phyloP scores from a whole-genome alignment of 202 grass and related monocot species.

The Zoysia matrella region DNA sequence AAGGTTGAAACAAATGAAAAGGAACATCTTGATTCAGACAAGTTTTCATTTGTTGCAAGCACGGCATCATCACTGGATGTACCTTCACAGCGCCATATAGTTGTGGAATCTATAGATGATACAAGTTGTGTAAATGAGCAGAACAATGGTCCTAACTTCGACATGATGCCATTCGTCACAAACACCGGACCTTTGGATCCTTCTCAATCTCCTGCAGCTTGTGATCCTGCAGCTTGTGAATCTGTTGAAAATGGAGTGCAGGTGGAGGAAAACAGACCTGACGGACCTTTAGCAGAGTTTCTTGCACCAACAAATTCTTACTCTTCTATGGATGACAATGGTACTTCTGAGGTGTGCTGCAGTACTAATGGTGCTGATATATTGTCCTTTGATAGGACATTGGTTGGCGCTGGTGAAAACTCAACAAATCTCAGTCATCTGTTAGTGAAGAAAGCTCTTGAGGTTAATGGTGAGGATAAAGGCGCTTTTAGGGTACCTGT shows the following conservation, averaged over 20 bases:
- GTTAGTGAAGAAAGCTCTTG: conserved; percentile 51
- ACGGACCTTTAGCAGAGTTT: conserved; percentile 44
- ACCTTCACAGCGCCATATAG: conserved; percentile 16
- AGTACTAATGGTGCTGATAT: conserved; percentile 28
- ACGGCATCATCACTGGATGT: conserved; percentile 26
- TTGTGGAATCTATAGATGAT: conserved; percentile 35
- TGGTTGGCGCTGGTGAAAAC: conserved; percentile 11
- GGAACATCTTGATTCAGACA: conserved; percentile 5
- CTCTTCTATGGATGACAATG: conserved; percentile 26
- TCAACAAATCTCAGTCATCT: conserved; percentile 27
- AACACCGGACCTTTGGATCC: conserved; percentile 35
- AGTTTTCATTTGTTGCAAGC: conserved; percentile 26
- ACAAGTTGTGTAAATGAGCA: conserved; percentile 15
- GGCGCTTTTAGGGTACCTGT: conserved; percentile 10
- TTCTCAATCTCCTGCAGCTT: conserved; percentile 21
- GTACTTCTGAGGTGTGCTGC: conserved; percentile 15
- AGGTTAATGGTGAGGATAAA: conserved; percentile 18
- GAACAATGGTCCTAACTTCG: conserved; percentile 4
- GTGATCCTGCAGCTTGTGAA: conserved; percentile 34
- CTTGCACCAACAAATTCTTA: conserved; percentile 37
- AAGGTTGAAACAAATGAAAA: conserved; percentile 39
- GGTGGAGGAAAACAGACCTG: conserved; percentile 38
- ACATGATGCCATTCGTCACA: neutral
- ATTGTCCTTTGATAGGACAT: conserved; percentile 29
- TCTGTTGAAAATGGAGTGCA: conserved; percentile 22